These are phyloP conservation scores for Polygonum maritimum DNA, from an alignment of 148 eudicot species.

Conservation along the genomic window DNA sequence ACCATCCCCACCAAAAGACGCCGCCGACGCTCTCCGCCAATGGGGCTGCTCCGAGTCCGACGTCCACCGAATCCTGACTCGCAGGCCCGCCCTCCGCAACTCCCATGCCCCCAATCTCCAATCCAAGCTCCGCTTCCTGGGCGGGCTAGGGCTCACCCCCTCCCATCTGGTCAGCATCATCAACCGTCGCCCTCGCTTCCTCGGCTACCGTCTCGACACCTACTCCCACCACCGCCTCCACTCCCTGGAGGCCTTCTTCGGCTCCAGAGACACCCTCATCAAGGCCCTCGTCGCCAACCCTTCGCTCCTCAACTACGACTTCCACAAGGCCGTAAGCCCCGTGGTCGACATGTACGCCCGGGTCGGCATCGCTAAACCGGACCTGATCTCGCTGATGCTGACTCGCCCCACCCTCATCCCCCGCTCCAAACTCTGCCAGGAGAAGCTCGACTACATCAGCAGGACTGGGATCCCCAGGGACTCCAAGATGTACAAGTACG, in stretches of 20 bases:
- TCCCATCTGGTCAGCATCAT: conserved; percentile 43
- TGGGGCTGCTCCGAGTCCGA: conserved; percentile 63
- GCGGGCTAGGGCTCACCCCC: conserved; percentile 33
- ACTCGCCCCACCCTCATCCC: conserved; percentile 56
- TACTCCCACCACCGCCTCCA: conserved; percentile 37
- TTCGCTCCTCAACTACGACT: conserved; percentile 58
- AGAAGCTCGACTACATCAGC: conserved; percentile 53
- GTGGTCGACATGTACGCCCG: conserved; percentile 35
- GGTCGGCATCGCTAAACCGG: conserved; percentile 40
- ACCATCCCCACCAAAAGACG: conserved; percentile 9
- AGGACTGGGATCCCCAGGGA: conserved; percentile 43
- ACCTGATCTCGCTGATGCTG: conserved; percentile 40
- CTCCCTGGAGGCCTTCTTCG: conserved; percentile 38
- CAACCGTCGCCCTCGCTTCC: conserved; percentile 52
- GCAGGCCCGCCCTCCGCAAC: conserved; percentile 38
- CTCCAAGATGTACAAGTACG: conserved; percentile 68
- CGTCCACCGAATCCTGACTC: conserved; percentile 29
- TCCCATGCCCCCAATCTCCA: conserved; percentile 25
- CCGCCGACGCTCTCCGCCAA: conserved; percentile 35
- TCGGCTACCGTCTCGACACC: conserved; percentile 23
- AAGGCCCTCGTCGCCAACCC: conserved; percentile 64
- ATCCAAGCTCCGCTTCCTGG: conserved; percentile 40
- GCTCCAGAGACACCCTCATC: conserved; percentile 37
- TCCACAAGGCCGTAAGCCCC: conserved; percentile 33
- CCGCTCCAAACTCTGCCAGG: conserved; percentile 35